Base-by-base conservation (phyloP, 805 yeast genomes). In the Teunomyces funiuensis region DNA sequence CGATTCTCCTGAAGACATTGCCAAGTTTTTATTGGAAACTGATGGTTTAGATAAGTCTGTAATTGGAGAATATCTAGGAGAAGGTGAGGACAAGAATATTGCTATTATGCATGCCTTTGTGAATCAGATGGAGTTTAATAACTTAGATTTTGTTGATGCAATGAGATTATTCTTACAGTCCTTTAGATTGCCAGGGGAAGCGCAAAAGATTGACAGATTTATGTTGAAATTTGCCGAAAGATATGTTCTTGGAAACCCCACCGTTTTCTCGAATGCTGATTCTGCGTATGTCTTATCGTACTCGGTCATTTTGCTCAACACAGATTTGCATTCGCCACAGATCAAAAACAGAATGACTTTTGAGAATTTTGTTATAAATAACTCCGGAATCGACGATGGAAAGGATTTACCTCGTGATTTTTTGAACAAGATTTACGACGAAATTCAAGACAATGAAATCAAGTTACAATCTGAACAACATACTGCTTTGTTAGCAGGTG, bases 211-310 rank as follows among this genome's bases (percentile, higher is more conserved):
- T 58, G 99, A 93, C 71, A 77, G 99, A 53, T 88, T 83, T 58
- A 88, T 95, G 97, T 77, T 93, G 60, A 91, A 93, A 57, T 95
- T 95, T 70, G 99, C 99, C 4, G 96, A 88, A 63, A 76, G 95
- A 51, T 93, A 83, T 58, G 82, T 83, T 16, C 82, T 85, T 49
- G 97, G 91, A 46, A 93, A 93, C 58, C 96, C 97, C 7, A 72
- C 72, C n/a, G 74, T 83, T 0, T 91, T 91, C 62, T 82, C 96
- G 0, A 87, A 87, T 54, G 97, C 98, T 3, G 98, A 89, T 55
- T 82, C 97, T 0, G 96, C 96, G 0, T 93, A 93, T 61, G 86
- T 90, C 25, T 73, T 93, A 47, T 88, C 96, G 1, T 91, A 88
- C 65, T 90, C 98, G 3, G 88, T 88, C 3, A 85, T 93, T 46